Conservation (phyloP, 1,284 basidiomycete genomes). For the Anthracocystis walkeri region DNA sequence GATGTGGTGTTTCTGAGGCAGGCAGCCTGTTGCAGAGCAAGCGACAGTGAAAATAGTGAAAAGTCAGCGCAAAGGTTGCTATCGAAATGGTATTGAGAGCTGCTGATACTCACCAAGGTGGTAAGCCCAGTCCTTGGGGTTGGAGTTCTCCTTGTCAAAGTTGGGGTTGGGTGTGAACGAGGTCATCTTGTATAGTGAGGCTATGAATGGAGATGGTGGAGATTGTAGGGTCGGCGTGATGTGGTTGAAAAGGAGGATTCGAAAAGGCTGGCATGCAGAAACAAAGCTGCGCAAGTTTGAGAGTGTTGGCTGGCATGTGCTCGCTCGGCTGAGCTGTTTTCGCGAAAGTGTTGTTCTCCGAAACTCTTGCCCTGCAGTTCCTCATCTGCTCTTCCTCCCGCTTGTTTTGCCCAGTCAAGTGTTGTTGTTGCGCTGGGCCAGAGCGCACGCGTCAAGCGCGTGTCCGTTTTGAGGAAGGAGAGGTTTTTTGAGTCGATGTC, state of each 20-base stretch:
- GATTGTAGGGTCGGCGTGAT: background rate
- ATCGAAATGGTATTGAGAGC: no score
- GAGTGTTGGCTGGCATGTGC: slow-evolving; percentile 5
- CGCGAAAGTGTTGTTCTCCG: slow-evolving; percentile 9
- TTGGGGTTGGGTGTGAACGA: slow-evolving; percentile 53
- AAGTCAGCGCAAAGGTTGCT: background rate
- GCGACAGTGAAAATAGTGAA: no score
- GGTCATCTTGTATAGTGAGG: slow-evolving; percentile 25
- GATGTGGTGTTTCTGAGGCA: slow-evolving; percentile 54
- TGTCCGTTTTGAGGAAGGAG: background rate
- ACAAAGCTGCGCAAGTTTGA: background rate
- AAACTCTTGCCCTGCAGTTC: background rate
- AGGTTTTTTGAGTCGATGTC: background rate
- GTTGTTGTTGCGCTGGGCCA: slow-evolving; percentile 6
- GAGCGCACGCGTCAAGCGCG: slow-evolving; percentile 12
- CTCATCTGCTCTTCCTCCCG: no score
- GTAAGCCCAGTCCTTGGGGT: slow-evolving; percentile 64
- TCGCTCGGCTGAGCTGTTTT: background rate
- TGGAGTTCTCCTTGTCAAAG: slow-evolving; percentile 52
- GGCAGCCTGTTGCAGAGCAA: slow-evolving; percentile 23
- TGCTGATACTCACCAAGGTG: slow-evolving; percentile 47
- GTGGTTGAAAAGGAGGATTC: background rate
- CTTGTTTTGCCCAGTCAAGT: background rate
- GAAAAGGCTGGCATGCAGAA: no score
- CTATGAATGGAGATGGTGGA: background rate